A percentile compares a stretch with the other conserved stretches of the same genome.
phyloP scores from a whole-genome alignment of 495 filamentous ascomycete species.

The Penicillium angulare region DNA sequence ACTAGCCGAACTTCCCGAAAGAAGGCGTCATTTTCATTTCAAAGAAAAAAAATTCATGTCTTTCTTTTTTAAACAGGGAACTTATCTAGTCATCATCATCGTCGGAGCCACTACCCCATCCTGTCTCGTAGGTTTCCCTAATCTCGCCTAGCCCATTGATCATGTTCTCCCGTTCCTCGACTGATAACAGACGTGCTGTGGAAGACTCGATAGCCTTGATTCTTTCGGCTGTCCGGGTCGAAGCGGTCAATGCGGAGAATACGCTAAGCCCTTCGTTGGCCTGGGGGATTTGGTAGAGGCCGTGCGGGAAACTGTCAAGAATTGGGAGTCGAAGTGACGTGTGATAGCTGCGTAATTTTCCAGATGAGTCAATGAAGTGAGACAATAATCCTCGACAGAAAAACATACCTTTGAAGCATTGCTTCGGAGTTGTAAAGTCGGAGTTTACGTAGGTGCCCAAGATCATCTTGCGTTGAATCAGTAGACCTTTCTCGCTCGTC shows the following conservation, averaged over 20 bases:
- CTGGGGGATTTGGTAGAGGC: constrained; percentile 54
- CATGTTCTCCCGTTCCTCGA: constrained; percentile 81
- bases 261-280: constrained; percentile 51
- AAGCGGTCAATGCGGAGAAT: constrained; percentile 67
- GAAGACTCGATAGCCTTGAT: constrained; percentile 65
- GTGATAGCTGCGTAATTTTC: constrained; percentile 42
- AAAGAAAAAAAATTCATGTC: too few species aligned
- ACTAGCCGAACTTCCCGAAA: neutral
- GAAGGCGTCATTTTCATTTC: neutral
- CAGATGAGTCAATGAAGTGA: neutral
- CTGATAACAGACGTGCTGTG: constrained; percentile 54
- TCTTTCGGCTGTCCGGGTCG: constrained; percentile 63
- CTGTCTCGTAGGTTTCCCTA: constrained; percentile 83
- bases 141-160: constrained; percentile 82
- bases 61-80: neutral
- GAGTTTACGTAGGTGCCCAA: constrained; percentile 33
- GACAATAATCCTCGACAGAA: neutral
- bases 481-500: constrained; percentile 38
- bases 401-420: constrained; percentile 59
- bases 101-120: constrained; percentile 84
- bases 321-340: constrained; percentile 68
- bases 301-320: constrained; percentile 73
- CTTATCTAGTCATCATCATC: constrained; percentile 65
- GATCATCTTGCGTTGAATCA: constrained; percentile 25
- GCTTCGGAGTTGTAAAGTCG: constrained; percentile 41